Base-by-base conservation (phyloP, 2,329 filamentous ascomycete genomes). In the Didymella pomorum region DNA sequence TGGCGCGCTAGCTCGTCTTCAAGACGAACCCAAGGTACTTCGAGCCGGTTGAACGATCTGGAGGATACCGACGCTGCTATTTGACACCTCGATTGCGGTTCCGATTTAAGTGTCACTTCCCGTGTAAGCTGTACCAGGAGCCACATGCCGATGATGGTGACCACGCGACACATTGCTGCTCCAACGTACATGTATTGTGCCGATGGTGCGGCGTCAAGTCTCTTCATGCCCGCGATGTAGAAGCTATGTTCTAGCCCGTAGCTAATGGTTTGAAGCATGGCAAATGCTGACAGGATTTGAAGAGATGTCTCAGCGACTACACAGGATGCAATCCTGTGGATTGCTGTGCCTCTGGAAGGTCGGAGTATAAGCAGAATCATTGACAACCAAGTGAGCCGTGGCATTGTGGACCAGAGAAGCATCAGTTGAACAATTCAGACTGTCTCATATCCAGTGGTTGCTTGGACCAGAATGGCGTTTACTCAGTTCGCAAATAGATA, bases 401-500 rank as follows among this genome's bases (percentile, higher is more conserved):
- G 74, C 52, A 72, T 67, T 23, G 71, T 60, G 65, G 71, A 74
- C 71, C 71, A 76, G 21, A 76, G 62, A 20, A 76, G 58, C 16
- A 70, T 56, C 28, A 76, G 48, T 50, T 68, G 52, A n/a, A 56
- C 9, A 20, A 74, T 33, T 11, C 69, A 60, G 21, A 70, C 33
- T 26, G 65, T 35, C 25, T 66, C 62, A 48, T 71, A 72, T 5
- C 67, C 69, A 42, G 41, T 37, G 9, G 66, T 68, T 21, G 26
- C 39, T 31, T 65, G 68, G 18, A 73, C 48, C 25, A 75, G 53
- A 37, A 58, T 9, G 2, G 61, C 66, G 52, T 68, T 74, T 41
- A 70, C 1, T 48, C 41, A 62, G 51, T 67, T 68, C 16, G 64
- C 66, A 41, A 67, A 29, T 10, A 75, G 52, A 10, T 73, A 62